Conservation (phyloP, 192 early-diverging fungal genomes). For the Chytriomyces confervae region DNA sequence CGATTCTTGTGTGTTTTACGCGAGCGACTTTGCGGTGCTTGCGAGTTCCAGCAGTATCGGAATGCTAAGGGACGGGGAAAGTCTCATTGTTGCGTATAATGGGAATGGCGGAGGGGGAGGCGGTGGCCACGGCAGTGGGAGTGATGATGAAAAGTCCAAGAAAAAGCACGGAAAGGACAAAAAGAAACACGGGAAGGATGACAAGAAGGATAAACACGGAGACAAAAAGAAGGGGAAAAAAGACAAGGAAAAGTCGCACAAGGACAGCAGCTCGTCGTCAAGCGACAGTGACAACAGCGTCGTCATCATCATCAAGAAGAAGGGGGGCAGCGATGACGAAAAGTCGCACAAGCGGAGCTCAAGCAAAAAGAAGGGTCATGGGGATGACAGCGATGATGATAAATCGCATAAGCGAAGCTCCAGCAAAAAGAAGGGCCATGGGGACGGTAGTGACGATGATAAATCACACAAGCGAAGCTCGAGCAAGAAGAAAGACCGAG, state of each 20-base stretch:
- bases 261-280: neutral
- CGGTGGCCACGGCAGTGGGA: slow-evolving; percentile 7
- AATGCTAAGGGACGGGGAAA: slow-evolving; percentile 39
- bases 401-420: slow-evolving; percentile 10
- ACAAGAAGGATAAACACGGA: slow-evolving; percentile 16
- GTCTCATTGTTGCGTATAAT: slow-evolving; percentile 36
- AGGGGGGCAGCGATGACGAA: slow-evolving; percentile 8
- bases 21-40: slow-evolving; percentile 37
- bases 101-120: neutral
- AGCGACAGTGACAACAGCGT: slow-evolving; percentile 19
- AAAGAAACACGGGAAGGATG: slow-evolving; percentile 14
- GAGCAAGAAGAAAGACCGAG: slow-evolving; percentile 13
- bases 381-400: slow-evolving; percentile 14
- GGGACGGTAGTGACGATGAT: slow-evolving; percentile 5
- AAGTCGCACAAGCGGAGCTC: slow-evolving; percentile 16
- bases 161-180: slow-evolving; percentile 24
- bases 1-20: slow-evolving; percentile 26
- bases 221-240: slow-evolving; percentile 7
- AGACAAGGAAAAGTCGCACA: neutral
- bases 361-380: slow-evolving; percentile 6
- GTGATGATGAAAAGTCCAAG: slow-evolving; percentile 23
- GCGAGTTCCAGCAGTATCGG: slow-evolving; percentile 34
- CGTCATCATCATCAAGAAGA: slow-evolving; percentile 1
- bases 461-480: neutral
- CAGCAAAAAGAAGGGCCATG: slow-evolving; percentile 9